phyloP scores from a whole-genome alignment of 371 early-diverging fungal genomes.

The Actinomortierella wolfii region DNA sequence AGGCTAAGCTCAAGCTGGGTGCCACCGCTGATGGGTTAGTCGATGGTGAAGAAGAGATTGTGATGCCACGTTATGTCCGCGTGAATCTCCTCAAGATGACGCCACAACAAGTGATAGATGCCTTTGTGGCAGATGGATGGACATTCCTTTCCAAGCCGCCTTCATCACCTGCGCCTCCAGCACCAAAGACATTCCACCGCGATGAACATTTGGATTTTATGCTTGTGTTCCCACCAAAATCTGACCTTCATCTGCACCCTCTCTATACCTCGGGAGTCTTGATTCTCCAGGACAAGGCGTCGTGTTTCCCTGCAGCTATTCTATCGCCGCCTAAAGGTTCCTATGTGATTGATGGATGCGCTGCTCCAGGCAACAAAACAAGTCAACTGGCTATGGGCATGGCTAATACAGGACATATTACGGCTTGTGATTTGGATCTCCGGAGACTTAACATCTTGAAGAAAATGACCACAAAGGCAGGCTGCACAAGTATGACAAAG shows the following conservation, averaged over 20 bases:
- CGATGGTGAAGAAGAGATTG: conserved; percentile 52
- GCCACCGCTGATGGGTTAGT: conserved; percentile 71
- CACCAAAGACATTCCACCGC: conserved; percentile 47
- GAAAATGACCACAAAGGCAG: conserved; percentile 73
- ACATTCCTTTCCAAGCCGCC: conserved; percentile 31
- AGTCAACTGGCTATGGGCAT: conserved; percentile 89
- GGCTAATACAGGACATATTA: conserved; percentile 86
- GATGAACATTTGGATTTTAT: conserved; percentile 84
- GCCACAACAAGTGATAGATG: conserved; percentile 67
- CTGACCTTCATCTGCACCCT: conserved; percentile 82
- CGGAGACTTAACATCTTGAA: conserved; percentile 81
- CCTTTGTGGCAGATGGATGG: conserved; percentile 68
- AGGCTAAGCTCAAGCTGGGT: conserved; percentile 70
- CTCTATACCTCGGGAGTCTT: conserved; percentile 76
- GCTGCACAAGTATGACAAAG: conserved; percentile 84
- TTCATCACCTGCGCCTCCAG: conserved; percentile 35
- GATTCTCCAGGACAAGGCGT: conserved; percentile 95
- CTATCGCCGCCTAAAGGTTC: conserved; percentile 73
- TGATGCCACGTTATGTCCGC: conserved; percentile 77
- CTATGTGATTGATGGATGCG: conserved; percentile 95
- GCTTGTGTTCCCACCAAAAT: conserved; percentile 82
- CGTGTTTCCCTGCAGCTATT: conserved; percentile 96
- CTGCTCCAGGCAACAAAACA: conserved; percentile 99
- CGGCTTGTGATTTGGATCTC: conserved; percentile 91
- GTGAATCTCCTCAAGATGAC: conserved; percentile 75